phyloP scores from a whole-genome alignment of 2,329 filamentous ascomycete genomes.

The Claviceps paspali region DNA sequence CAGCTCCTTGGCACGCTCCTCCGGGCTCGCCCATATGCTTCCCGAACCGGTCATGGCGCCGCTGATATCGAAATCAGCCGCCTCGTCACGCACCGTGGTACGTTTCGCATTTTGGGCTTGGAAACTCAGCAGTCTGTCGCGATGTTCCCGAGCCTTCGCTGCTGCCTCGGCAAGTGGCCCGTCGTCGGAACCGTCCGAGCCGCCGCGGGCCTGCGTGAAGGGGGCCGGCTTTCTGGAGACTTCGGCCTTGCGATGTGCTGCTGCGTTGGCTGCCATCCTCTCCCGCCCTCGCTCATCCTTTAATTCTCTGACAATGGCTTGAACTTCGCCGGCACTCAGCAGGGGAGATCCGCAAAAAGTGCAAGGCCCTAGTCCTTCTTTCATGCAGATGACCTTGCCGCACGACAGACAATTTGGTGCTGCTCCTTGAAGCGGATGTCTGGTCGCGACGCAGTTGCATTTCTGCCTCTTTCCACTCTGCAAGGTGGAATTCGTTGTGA shows the following conservation, averaged over 20 bases:
- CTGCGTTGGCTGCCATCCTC: slow-evolving; percentile 69
- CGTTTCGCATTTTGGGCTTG: slow-evolving; percentile 75
- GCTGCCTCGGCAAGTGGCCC: slow-evolving; percentile 39
- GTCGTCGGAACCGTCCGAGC: slow-evolving; percentile 14
- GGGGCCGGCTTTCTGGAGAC: slow-evolving; percentile 44
- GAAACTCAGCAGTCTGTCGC: slow-evolving; percentile 66
- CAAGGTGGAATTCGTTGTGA: slow-evolving; percentile 75
- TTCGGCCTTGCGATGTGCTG: slow-evolving; percentile 49
- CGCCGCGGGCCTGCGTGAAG: slow-evolving; percentile 35
- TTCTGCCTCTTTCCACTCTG: slow-evolving; percentile 40
- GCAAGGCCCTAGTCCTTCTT: slow-evolving; percentile 86
- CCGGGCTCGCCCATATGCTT: slow-evolving; percentile 67
- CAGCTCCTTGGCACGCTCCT: slow-evolving; percentile 67
- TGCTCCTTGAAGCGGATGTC: slow-evolving; percentile 77
- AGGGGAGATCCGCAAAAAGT: slow-evolving; percentile 74
- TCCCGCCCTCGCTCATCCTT: slow-evolving; percentile 76
- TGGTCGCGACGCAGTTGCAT: slow-evolving; percentile 77
- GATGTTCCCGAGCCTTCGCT: slow-evolving; percentile 57
- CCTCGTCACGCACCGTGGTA: slow-evolving; percentile 78
- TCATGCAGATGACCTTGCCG: slow-evolving; percentile 88
- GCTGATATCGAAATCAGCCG: slow-evolving; percentile 43
- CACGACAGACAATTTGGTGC: slow-evolving; percentile 87
- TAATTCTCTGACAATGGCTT: slow-evolving; percentile 72
- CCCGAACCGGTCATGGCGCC: slow-evolving; percentile 28
- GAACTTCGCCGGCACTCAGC: slow-evolving; percentile 56